phyloP scores from a whole-genome alignment of 73 alveolate species.

The Diophrys sp. region DNA sequence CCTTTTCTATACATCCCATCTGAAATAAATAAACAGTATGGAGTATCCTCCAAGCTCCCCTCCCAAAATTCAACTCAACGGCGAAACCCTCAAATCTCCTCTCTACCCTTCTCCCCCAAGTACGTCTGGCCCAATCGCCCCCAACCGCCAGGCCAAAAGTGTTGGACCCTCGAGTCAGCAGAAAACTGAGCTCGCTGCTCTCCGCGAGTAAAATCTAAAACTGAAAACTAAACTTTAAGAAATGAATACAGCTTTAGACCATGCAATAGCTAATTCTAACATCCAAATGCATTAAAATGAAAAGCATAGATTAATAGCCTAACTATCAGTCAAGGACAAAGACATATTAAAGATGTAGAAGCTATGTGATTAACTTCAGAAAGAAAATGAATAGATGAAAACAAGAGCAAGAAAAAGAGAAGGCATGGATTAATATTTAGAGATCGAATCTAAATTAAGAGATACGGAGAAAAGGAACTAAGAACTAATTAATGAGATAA shows the following conservation, averaged over 20 bases:
- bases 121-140: neutral
- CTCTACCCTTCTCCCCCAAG: neutral
- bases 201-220: neutral
- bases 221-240: neutral
- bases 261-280: neutral
- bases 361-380: neutral
- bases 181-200: neutral
- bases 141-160: too few species aligned
- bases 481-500: slow-evolving; percentile 27
- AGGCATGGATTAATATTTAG: neutral
- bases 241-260: neutral
- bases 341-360: neutral
- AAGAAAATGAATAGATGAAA: neutral
- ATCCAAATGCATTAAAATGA: neutral
- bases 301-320: neutral
- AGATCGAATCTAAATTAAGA: neutral
- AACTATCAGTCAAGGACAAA: neutral
- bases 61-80: neutral
- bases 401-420: neutral
- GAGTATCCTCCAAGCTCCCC: too few species aligned
- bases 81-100: neutral
- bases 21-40: too few species aligned
- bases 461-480: slow-evolving; percentile 15
- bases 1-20: neutral
- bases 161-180: too few species aligned